A percentile compares a stretch with the other conserved stretches of the same genome.
Evolutionary conservation across 331 rosid genomes (phyloP).

Genomic region (Malus hybrid): DNA sequence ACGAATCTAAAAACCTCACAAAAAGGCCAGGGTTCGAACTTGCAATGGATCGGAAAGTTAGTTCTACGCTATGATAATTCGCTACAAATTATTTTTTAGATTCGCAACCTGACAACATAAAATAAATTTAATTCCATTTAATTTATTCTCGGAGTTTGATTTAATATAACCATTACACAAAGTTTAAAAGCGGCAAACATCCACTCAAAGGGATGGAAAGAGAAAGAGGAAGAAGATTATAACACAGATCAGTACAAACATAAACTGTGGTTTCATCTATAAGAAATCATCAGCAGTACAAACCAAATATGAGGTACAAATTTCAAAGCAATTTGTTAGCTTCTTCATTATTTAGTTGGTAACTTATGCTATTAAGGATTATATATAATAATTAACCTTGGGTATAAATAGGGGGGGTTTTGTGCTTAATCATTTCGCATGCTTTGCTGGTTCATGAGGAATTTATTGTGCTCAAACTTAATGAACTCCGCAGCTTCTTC

Average conservation of each 20-base stretch:
- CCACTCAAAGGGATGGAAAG: neutral
- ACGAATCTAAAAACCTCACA: too few relatives aligned
- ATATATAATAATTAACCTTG: neutral
- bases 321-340: neutral
- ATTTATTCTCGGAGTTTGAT: too few relatives aligned
- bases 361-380: neutral
- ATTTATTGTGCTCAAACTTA: conserved; percentile 16
- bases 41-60: too few relatives aligned
- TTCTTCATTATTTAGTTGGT: conserved; percentile 3
- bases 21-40: too few relatives aligned
- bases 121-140: too few relatives aligned
- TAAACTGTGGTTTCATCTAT: neutral
- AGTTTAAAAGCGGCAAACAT: too few relatives aligned
- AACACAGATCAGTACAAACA: neutral
- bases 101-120: too few relatives aligned
- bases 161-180: too few relatives aligned
- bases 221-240: neutral
- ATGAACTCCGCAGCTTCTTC: conserved; percentile 30
- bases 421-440: neutral
- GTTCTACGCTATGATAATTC: too few relatives aligned
- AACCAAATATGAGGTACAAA: neutral
- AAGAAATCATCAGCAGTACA: neutral
- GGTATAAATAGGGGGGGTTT: neutral
- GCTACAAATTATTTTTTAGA: too few relatives aligned
- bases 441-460: conserved; percentile 5